These are phyloP conservation scores for Xylaria hypoxylon DNA, from an alignment of 2,329 filamentous ascomycete genomes.

Conservation along the genomic window DNA sequence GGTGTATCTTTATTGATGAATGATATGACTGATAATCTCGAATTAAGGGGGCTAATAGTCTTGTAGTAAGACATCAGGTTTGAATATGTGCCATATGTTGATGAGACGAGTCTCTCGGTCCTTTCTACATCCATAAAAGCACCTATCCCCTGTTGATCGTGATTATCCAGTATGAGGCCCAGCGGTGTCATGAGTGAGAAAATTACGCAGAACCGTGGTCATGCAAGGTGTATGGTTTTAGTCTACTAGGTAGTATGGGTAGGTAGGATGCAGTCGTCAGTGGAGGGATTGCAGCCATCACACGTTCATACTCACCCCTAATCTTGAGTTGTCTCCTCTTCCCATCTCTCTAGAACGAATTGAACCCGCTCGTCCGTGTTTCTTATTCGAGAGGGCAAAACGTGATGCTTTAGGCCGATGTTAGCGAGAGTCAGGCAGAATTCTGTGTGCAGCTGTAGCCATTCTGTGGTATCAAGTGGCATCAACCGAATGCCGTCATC, in stretches of 20 bases:
- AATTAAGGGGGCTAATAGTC: not conserved
- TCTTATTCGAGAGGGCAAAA: slow-evolving; percentile 12
- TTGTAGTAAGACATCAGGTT: too few species aligned
- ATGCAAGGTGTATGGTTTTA: not conserved
- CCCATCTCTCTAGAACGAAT: slow-evolving; percentile 26
- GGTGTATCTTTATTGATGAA: not conserved
- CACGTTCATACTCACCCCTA: not conserved
- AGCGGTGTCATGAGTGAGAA: not conserved
- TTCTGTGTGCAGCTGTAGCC: slow-evolving; percentile 8
- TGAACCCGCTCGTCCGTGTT: slow-evolving; percentile 22
- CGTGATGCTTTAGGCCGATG: slow-evolving; percentile 6
- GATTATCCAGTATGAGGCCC: not conserved
- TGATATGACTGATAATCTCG: not conserved
- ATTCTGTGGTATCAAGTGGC: slow-evolving; percentile 24
- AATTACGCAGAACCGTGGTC: not conserved
- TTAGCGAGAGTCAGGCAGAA: slow-evolving; percentile 17
- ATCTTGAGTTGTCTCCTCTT: not conserved
- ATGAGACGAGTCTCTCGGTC: not conserved
- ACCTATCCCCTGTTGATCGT: not conserved
- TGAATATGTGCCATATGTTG: not conserved
- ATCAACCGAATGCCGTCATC: slow-evolving; percentile 30
- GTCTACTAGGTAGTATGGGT: not conserved
- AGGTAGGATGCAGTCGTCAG: not conserved
- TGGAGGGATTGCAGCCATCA: not conserved
- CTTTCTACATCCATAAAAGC: not conserved